These are phyloP conservation scores for Penicillium cosmopolitanum DNA, from an alignment of 495 filamentous ascomycete genomes.

Conservation along the genomic window DNA sequence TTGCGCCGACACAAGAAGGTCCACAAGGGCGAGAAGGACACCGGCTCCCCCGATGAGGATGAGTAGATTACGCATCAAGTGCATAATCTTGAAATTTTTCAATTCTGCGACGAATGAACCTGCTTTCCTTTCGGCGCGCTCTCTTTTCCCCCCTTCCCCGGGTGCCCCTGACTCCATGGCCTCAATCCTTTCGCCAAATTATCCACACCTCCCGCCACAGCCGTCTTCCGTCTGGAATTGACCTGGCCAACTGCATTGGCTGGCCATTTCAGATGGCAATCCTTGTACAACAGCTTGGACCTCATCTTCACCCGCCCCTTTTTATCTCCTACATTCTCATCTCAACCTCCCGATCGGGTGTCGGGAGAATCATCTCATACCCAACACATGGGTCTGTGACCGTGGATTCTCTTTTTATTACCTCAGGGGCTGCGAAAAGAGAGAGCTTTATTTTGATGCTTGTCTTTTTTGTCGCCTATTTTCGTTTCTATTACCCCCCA, in stretches of 20 bases:
- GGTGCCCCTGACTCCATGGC: background rate
- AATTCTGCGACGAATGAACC: conserved; percentile 18
- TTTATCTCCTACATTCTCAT: conserved; percentile 6
- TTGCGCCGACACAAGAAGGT: conserved; percentile 94
- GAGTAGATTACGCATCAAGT: conserved; percentile 34
- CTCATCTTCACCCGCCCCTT: conserved; percentile 13
- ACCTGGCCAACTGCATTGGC: conserved; percentile 24
- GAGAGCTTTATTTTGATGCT: conserved; percentile 17
- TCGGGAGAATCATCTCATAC: conserved; percentile 14
- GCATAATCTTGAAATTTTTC: conserved; percentile 12
- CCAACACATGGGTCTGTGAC: conserved; percentile 20
- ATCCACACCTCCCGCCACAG: background rate
- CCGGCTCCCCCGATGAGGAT: conserved; percentile 48
- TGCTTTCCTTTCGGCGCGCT: conserved; percentile 16
- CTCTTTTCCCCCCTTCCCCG: conserved; percentile 7
- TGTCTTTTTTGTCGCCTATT: conserved; percentile 14
- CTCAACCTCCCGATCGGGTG: conserved; percentile 15
- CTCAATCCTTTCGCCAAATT: background rate
- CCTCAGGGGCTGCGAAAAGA: conserved; percentile 29
- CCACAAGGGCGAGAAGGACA: conserved; percentile 78
- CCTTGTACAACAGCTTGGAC: conserved; percentile 50
- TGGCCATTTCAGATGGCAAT: conserved; percentile 14
- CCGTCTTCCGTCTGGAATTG: conserved; percentile 1
- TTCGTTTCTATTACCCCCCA: conserved; percentile 27
- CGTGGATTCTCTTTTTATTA: conserved; percentile 13